Percentiles rank a stretch among this genome's conserved stretches.
Conservation (phyloP, 2,329 filamentous ascomycete genomes). For the Penicillium crustosum region DNA sequence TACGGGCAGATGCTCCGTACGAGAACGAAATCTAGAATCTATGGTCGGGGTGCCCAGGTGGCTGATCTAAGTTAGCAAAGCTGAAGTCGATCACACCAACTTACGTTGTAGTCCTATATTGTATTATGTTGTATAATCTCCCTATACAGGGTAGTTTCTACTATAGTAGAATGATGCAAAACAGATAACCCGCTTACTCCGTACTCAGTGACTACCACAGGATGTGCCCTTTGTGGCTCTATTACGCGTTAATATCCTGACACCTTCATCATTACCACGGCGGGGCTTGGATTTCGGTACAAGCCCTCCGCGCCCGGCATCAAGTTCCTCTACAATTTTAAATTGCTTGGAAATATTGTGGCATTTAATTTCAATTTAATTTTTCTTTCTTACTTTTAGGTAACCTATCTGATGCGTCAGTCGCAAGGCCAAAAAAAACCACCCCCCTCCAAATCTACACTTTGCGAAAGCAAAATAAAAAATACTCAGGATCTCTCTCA, state of each 20-base stretch:
- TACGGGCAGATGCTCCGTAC: neutral
- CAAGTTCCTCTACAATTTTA: constrained; percentile 10
- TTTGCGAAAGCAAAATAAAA: neutral
- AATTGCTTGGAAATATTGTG: constrained; percentile 1
- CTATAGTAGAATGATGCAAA: neutral
- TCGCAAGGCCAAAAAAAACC: neutral
- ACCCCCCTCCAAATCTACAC: constrained; percentile 1
- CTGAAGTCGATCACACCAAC: constrained; percentile 13
- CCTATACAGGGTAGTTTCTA: neutral
- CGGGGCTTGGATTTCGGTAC: constrained; percentile 16
- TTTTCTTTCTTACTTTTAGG: neutral
- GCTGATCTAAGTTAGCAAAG: constrained; percentile 12
- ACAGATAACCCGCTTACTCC: neutral
- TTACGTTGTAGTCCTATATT: neutral
- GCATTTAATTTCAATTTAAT: neutral
- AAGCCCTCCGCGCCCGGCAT: constrained; percentile 11
- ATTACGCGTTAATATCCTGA: constrained; percentile 3
- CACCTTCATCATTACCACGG: constrained; percentile 21
- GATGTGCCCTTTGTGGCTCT: constrained; percentile 5
- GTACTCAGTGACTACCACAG: constrained; percentile 3
- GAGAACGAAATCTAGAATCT: neutral
- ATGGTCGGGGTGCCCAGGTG: neutral
- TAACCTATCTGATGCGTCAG: constrained; percentile 24
- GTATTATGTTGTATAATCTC: neutral
- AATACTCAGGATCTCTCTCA: neutral